Evolutionary conservation across 108 stramenopile species (phyloP).

Genomic region (Skeletonema grethae): DNA sequence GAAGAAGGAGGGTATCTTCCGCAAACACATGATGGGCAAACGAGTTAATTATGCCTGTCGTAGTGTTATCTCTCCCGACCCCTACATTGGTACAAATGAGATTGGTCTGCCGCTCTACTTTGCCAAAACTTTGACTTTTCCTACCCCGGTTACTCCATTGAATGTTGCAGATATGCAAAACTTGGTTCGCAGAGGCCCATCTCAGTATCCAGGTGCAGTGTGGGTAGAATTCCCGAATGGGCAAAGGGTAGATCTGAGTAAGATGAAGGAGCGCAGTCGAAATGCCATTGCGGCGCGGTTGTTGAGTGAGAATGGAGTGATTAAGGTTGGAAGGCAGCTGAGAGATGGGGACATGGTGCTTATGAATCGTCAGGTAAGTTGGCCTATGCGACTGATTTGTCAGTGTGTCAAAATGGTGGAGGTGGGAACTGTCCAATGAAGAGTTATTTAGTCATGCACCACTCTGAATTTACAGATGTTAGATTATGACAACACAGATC

Average conservation of each 20-base stretch:
- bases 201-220: conserved; percentile 93
- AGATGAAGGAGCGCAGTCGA: conserved; percentile 84
- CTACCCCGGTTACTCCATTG: conserved; percentile 92
- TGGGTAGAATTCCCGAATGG: conserved; percentile 94
- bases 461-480: conserved; percentile 83
- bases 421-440: conserved; percentile 53
- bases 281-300: conserved; percentile 86
- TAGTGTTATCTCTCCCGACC: conserved; percentile 97
- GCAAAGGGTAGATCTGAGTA: conserved; percentile 83
- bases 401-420: not conserved
- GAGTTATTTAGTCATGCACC: conserved; percentile 89
- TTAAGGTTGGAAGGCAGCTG: conserved; percentile 96
- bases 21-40: conserved; percentile 99
- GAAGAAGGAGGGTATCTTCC: conserved; percentile 98
- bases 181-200: conserved; percentile 88
- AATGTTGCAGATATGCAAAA: conserved; percentile 91
- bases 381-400: not conserved
- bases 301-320: conserved; percentile 67
- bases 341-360: conserved; percentile 95
- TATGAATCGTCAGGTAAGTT: conserved; percentile 95
- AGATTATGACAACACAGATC: conserved; percentile 78
- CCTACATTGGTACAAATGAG: conserved; percentile 97
- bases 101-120: conserved; percentile 98
- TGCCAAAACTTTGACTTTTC: conserved; percentile 93
- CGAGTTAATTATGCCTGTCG: conserved; percentile 98